A percentile compares a stretch with the other conserved stretches of the same genome.
phyloP scores from a whole-genome alignment of 2,329 filamentous ascomycete species.

The Beauveria sp. region DNA sequence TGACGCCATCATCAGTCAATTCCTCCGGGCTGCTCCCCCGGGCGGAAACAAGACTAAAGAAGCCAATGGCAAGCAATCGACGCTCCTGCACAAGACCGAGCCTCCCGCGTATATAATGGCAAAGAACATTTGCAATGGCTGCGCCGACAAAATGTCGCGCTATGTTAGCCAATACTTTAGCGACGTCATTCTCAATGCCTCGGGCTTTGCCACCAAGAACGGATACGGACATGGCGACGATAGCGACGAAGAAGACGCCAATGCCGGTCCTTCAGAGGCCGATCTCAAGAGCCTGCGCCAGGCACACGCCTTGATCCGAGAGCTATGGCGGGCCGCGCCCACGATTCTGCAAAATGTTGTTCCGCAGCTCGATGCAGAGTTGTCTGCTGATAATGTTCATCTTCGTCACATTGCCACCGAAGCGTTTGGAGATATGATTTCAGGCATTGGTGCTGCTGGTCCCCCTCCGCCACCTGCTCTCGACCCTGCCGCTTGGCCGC shows the following conservation, averaged over 20 bases:
- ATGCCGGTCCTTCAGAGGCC: conserved; percentile 63
- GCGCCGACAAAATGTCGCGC: conserved; percentile 87
- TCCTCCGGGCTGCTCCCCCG: conserved; percentile 75
- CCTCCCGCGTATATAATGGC: conserved; percentile 95
- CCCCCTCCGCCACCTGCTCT: conserved; percentile 64
- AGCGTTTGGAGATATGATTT: conserved; percentile 89
- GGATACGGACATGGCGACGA: conserved; percentile 53
- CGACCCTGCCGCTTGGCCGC: conserved; percentile 81
- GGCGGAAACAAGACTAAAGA: conserved; percentile 54
- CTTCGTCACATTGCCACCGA: conserved; percentile 84
- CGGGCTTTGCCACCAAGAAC: conserved; percentile 50
- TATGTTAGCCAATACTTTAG: conserved; percentile 96
- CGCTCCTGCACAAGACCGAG: conserved; percentile 76
- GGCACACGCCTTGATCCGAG: conserved; percentile 80
- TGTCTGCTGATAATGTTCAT: conserved; percentile 82
- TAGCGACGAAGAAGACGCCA: conserved; percentile 54
- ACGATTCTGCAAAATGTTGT: conserved; percentile 87
- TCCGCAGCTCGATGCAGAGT: conserved; percentile 84
- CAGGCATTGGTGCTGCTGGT: conserved; percentile 86
- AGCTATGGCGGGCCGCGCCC: conserved; percentile 89
- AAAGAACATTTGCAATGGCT: conserved; percentile 83
- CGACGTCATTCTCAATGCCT: conserved; percentile 88
- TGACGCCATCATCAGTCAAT: conserved; percentile 92
- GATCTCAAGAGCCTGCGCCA: conserved; percentile 84
- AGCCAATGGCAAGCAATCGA: conserved; percentile 70